Base-by-base conservation (phyloP, 2,329 filamentous ascomycete species). In the Ophiostoma ips region DNA sequence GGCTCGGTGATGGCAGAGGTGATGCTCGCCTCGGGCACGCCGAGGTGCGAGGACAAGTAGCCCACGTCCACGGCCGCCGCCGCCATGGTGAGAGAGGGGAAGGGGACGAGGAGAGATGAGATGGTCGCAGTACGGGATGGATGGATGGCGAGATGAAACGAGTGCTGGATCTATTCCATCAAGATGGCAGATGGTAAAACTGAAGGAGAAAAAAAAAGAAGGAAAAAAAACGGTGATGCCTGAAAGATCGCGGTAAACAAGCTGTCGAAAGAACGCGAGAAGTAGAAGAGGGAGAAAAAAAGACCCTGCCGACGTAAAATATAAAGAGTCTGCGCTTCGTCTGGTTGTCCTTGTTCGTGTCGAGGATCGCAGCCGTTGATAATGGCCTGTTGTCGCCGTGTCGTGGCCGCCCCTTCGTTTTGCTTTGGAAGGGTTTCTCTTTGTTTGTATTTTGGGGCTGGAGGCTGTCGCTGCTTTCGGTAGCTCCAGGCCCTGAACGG, bases 21-120 rank as follows among this genome's bases (percentile, higher is more conserved):
- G 46, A 90, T 63, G 24, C 75, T 78, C 18, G 73, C 69, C 66
- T 86, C 75, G 28, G 83, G 75, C 63, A 89, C 68, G 61, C 77
- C 75, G 60, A 84, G 77, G 61, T 86, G 82, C 63, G 77, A 74
- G 63, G 84, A 80, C 59, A 90, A 69, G 67, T 85, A 87, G 66
- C 75, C 76, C 57, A 82, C 70, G 68, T 90, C 84, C 61, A 88
- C 68, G 56, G 62, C 70, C 40, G 70, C 71, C 60, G 70, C 71
- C 66, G 74, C 77, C 79, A 83, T 83, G 57, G 58, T 68, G 60
- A 43, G n/a, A 30, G 43, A 10, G 12, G 24, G 28, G 11, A n/a
- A 19, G 38, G 30, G 9, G 24, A 30, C n/a, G n/a, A n/a, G n/a
- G n/a, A 28, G 13, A 21, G 15, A 28, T 30, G 3, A 11, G 16